A percentile compares a stretch with the other conserved stretches of the same genome.
These are phyloP conservation scores for Arctium lappa DNA, from an alignment of 129 eudicot genomes.

Conservation along the genomic window DNA sequence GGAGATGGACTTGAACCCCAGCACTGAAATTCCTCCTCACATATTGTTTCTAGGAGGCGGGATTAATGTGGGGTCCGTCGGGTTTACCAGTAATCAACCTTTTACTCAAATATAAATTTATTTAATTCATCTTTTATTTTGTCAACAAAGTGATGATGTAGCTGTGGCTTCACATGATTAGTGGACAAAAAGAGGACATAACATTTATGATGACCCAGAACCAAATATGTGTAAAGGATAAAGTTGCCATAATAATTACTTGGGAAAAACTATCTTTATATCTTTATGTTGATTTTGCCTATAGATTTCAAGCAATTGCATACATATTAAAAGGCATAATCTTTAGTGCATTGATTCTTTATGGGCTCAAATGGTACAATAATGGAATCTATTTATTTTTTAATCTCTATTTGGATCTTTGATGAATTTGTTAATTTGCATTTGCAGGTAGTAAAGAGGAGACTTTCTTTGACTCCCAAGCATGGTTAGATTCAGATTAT, in stretches of 20 bases:
- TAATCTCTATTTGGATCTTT: not conserved
- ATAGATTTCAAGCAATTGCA: not conserved
- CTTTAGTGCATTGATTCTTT: not conserved
- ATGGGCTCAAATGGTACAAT: not conserved
- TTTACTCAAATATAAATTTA: no score
- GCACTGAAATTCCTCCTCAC: not conserved
- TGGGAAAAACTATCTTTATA: not conserved
- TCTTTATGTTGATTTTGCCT: not conserved
- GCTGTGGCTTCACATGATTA: no score
- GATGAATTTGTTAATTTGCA: not conserved
- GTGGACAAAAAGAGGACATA: no score
- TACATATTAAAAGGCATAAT: not conserved
- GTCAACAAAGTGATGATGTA: not conserved
- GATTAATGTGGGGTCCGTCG: not conserved
- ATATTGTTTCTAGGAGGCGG: not conserved
- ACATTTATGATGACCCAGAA: not conserved
- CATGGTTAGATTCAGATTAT: slow-evolving; percentile 71
- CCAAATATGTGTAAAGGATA: not conserved
- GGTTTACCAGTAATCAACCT: not conserved
- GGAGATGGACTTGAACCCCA: not conserved
- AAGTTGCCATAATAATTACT: not conserved
- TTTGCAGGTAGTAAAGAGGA: slow-evolving; percentile 69
- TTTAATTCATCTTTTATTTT: not conserved
- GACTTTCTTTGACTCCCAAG: slow-evolving; percentile 62
- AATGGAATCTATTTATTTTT: not conserved